phyloP scores from a whole-genome alignment of 106 monocot genomes.

The Phalaenopsis aphrodite region DNA sequence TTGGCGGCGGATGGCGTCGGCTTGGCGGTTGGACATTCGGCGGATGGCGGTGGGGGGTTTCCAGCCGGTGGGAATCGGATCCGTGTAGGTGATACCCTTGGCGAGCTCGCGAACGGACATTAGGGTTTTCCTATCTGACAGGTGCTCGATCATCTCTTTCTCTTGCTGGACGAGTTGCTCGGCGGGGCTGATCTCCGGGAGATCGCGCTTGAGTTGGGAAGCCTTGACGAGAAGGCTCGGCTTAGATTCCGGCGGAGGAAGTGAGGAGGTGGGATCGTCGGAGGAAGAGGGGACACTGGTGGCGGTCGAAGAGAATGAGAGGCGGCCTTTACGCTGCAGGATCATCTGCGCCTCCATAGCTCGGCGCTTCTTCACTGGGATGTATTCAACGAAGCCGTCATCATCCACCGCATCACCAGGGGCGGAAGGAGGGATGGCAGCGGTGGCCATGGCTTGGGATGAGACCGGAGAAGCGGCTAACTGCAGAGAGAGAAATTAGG shows the following conservation, averaged over 20 bases:
- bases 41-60: slow-evolving; percentile 79
- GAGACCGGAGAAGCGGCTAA: neutral
- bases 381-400: slow-evolving; percentile 67
- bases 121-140: slow-evolving; percentile 90
- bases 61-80: slow-evolving; percentile 85
- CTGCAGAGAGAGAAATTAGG: neutral
- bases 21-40: slow-evolving; percentile 34
- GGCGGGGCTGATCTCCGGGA: slow-evolving; percentile 72
- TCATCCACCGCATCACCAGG: slow-evolving; percentile 21
- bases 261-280: slow-evolving; percentile 2
- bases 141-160: slow-evolving; percentile 94
- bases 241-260: slow-evolving; percentile 33
- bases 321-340: slow-evolving; percentile 42
- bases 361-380: slow-evolving; percentile 83
- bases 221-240: slow-evolving; percentile 86
- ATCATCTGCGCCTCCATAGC: slow-evolving; percentile 74
- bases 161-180: slow-evolving; percentile 79
- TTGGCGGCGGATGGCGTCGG: slow-evolving; percentile 55
- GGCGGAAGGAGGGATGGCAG: slow-evolving; percentile 7
- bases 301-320: slow-evolving; percentile 17
- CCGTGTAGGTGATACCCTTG: slow-evolving; percentile 89
- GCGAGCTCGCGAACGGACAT: slow-evolving; percentile 97
- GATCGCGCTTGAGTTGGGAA: slow-evolving; percentile 73
- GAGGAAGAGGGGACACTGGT: slow-evolving; percentile 9
- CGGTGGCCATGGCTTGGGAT: slow-evolving; percentile 6